Conservation (phyloP, 495 filamentous ascomycete species). For the Penicillium alfredii region DNA sequence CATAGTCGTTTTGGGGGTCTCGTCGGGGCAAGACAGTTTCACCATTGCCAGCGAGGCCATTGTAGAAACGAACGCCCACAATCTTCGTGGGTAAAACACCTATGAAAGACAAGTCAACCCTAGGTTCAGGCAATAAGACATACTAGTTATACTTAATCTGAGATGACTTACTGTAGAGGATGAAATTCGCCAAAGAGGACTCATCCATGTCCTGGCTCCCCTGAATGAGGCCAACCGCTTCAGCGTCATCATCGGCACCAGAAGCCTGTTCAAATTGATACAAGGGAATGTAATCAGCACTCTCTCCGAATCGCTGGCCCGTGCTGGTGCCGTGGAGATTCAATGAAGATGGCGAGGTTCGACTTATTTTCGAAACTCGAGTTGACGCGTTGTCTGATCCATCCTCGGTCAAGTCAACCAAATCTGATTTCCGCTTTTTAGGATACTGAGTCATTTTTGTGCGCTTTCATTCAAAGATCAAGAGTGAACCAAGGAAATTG, state of each 20-base stretch:
- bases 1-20: conserved; percentile 69
- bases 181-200: conserved; percentile 32
- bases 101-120: conserved; percentile 9
- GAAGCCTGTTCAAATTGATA: conserved; percentile 26
- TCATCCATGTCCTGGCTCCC: conserved; percentile 39
- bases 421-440: conserved; percentile 20
- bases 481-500: not conserved
- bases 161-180: conserved; percentile 46
- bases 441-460: not conserved
- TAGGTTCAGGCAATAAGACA: no score
- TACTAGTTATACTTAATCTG: no score
- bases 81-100: conserved; percentile 54
- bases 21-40: conserved; percentile 65
- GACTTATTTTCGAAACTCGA: conserved; percentile 14
- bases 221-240: conserved; percentile 27
- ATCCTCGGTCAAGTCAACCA: conserved; percentile 7
- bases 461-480: not conserved
- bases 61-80: conserved; percentile 77
- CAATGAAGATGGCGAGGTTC: conserved; percentile 1
- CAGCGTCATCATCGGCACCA: conserved; percentile 31
- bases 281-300: conserved; percentile 31
- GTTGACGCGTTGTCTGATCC: conserved; percentile 16
- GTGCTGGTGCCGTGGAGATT: conserved; percentile 4
- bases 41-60: conserved; percentile 59
- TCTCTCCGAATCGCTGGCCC: conserved; percentile 32